Base-by-base conservation (phyloP, 768 basidiomycete species). In the Agaricus blazei region DNA sequence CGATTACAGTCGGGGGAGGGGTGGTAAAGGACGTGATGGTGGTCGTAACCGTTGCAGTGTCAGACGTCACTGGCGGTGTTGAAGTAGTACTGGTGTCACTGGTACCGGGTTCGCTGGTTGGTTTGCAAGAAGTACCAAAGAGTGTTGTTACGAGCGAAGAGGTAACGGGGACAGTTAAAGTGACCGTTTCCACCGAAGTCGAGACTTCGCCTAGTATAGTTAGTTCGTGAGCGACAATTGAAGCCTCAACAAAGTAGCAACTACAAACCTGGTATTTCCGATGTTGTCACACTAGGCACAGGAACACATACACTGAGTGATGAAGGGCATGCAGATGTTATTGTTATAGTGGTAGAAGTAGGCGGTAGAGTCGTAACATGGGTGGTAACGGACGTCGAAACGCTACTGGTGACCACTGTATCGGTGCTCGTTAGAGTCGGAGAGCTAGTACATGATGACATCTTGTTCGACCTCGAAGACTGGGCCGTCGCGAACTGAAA, bases 1-100 rank as follows among this genome's bases (percentile, higher is more conserved):
- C 57, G 64, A 61, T 24, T 56, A 47, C 42, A 46, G n/a, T 57
- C 14, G 56, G 49, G 23, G 69, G 59, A 48, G 56, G 54, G 23
- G 45, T 55, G 41, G 24, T 51, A 50, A 49, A 49, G 4, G 48
- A 26, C 45, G 45, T 54, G n/a, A 49, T 52, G 43, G 57, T 48
- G 19, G 56, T 40, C 14, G 49, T 42, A n/a, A 44, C 41, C 24
- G 42, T 48, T 19, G 6, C 15, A 27, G 34, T 29, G 41, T 43
- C 43, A 57, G 44, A 54, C 34, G 54, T 37, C 15, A 29, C 19
- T 8, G 46, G 45, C 4, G 36, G 29, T 5, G 48, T 27, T 26
- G 41, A 42, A 34, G 19, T 19, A 19, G 19, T 19, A 19, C 19
- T 19, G 19, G 19, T 19, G 19, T 34, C 34, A 34, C 11, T 3